phyloP scores from a whole-genome alignment of 768 basidiomycete species.

The Trichaptum fuscoviolaceum region DNA sequence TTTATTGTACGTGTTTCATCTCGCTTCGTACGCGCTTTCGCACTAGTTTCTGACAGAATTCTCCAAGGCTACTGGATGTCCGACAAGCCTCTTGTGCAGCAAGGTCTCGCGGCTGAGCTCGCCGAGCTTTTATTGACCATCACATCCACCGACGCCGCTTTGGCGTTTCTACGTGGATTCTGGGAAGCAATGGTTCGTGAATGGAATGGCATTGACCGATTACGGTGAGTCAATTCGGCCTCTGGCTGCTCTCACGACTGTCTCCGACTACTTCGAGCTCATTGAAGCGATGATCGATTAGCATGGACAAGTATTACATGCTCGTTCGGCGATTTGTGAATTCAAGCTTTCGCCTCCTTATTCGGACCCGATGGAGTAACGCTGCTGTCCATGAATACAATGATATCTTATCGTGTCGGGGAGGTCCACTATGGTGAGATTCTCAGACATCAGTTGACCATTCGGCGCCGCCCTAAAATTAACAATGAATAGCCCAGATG shows the following conservation, averaged over 20 bases:
- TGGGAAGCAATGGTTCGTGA: constrained; percentile 89
- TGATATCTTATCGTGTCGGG: constrained; percentile 53
- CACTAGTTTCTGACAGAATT: constrained; percentile 2
- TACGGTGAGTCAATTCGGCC: constrained; percentile 52
- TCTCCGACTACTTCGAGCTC: constrained; percentile 11
- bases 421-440: constrained; percentile 82
- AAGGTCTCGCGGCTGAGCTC: constrained; percentile 80
- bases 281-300: constrained; percentile 23
- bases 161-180: constrained; percentile 82
- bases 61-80: constrained; percentile 97
- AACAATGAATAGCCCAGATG: constrained; percentile 45
- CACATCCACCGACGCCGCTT: constrained; percentile 45
- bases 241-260: constrained; percentile 2
- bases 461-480: constrained; percentile 3
- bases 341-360: constrained; percentile 76
- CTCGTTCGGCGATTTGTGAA: constrained; percentile 86
- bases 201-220: constrained; percentile 88
- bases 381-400: constrained; percentile 55
- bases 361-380: constrained; percentile 63
- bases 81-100: constrained; percentile 95
- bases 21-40: constrained; percentile 5
- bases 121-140: constrained; percentile 78
- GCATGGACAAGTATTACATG: constrained; percentile 98
- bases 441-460: not conserved
- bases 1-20: constrained; percentile 66